Evolutionary conservation across 2,329 filamentous ascomycete genomes (phyloP).

Genomic region (Beauveria varroae): DNA sequence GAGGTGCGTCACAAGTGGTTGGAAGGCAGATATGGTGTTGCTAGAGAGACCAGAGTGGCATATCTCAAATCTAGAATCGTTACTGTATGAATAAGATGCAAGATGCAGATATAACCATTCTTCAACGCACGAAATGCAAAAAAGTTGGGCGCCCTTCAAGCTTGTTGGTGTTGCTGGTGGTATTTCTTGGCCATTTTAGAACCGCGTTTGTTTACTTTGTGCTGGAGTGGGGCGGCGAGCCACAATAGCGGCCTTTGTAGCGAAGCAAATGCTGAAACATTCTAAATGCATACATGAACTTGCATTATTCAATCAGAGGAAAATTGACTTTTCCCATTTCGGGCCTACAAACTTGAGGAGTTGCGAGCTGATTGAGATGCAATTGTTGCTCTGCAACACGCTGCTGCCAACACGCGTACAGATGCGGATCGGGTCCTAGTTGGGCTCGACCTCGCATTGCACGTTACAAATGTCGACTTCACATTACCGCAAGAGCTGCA

Average conservation of each 20-base stretch:
- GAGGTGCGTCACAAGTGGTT: neutral
- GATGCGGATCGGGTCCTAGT: no score
- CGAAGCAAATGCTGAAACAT: neutral
- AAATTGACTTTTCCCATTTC: no score
- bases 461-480: no score
- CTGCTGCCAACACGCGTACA: no score
- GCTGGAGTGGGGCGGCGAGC: conserved; percentile 12
- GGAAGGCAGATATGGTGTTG: neutral
- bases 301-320: neutral
- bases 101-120: conserved; percentile 5
- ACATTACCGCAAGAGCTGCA: no score
- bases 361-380: no score
- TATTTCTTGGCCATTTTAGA: conserved; percentile 2
- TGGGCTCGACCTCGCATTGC: no score
- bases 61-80: neutral
- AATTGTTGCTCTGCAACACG: no score
- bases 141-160: neutral
- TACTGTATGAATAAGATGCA: neutral
- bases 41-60: conserved; percentile 4
- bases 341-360: no score
- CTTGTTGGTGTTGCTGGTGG: conserved; percentile 2
- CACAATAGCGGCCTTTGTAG: neutral
- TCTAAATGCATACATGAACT: neutral
- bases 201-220: conserved; percentile 27
- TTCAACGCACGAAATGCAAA: neutral